phyloP scores from a whole-genome alignment of 495 filamentous ascomycete genomes.

The Penicillium pancosmium region DNA sequence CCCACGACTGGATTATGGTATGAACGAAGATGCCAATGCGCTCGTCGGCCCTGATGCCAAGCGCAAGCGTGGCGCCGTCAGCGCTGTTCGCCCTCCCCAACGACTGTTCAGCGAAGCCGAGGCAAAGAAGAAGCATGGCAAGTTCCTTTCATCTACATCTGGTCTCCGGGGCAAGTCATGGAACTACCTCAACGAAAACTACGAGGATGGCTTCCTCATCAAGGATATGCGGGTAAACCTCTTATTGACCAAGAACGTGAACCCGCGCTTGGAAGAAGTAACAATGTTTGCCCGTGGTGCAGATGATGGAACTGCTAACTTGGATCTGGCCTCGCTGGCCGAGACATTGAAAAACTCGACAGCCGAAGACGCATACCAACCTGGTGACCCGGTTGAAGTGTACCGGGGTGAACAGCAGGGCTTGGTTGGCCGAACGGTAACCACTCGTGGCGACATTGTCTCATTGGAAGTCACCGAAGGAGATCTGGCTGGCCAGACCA shows the following conservation, averaged over 20 bases:
- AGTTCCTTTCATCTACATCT: slow-evolving; percentile 60
- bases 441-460: slow-evolving; percentile 91
- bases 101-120: slow-evolving; percentile 92
- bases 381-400: slow-evolving; percentile 92
- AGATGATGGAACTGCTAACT: slow-evolving; percentile 89
- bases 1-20: slow-evolving; percentile 88
- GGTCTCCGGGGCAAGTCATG: slow-evolving; percentile 71
- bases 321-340: slow-evolving; percentile 88
- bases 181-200: slow-evolving; percentile 82
- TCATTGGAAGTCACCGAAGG: slow-evolving; percentile 86
- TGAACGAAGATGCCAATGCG: slow-evolving; percentile 70
- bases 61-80: slow-evolving; percentile 71
- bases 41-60: slow-evolving; percentile 61
- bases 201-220: slow-evolving; percentile 88
- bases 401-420: slow-evolving; percentile 96
- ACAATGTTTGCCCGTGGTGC: slow-evolving; percentile 85
- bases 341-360: slow-evolving; percentile 80
- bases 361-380: slow-evolving; percentile 77
- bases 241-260: slow-evolving; percentile 82
- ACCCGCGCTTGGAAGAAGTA: slow-evolving; percentile 92
- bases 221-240: slow-evolving; percentile 91
- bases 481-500: slow-evolving; percentile 75
- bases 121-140: slow-evolving; percentile 83
- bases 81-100: slow-evolving; percentile 73
- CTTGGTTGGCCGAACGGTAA: slow-evolving; percentile 78